Base-by-base conservation (phyloP, 2,329 filamentous ascomycete genomes). In the Cladosporium sp. region DNA sequence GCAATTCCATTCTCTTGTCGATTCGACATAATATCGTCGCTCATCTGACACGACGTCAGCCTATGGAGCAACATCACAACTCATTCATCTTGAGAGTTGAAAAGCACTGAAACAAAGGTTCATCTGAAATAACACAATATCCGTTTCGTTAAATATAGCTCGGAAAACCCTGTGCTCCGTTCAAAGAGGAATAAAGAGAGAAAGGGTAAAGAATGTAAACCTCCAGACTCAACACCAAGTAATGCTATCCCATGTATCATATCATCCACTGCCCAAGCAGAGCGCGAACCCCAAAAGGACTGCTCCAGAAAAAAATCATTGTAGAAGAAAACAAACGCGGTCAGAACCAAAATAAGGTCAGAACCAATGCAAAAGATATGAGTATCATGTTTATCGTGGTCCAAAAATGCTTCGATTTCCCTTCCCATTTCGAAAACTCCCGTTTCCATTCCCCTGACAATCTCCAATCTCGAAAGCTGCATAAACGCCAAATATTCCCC, bases 311-410 rank as follows among this genome's bases (percentile, higher is more conserved):
- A 6, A n/a, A 44, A 2, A 5, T 44, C 37, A 44, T n/a, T 44
- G n/a, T 18, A 44, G 18, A 18, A n/a, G 16, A 60, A 46, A 60
- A 6, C 23, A 40, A 5, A 37, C 23, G 23, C 23, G 23, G 3
- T 26, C 3, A 26, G 23, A 14, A 10, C 4, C 31, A n/a, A n/a
- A 28, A n/a, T 10, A 26, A 26, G 23, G 21, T 5, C 12, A 16
- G n/a, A 31, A 18, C 10, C 12, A 8, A 53, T 10, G 10, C n/a
- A 26, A 55, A 12, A 61, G 7, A 31, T 61, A 29, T 23, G 29
- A 35, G 21, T 57, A 31, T 62, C 59, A 62, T 62, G 46, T 62
- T 62, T 62, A 62, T 62, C 59, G 59, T 62, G 50, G 11, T 33
- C 33, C 55, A 57, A 40, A 2, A 33, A 40, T 40, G 28, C 49